Conservation (phyloP, 2,329 filamentous ascomycete species). For the Exophiala phaeomuriformis region DNA sequence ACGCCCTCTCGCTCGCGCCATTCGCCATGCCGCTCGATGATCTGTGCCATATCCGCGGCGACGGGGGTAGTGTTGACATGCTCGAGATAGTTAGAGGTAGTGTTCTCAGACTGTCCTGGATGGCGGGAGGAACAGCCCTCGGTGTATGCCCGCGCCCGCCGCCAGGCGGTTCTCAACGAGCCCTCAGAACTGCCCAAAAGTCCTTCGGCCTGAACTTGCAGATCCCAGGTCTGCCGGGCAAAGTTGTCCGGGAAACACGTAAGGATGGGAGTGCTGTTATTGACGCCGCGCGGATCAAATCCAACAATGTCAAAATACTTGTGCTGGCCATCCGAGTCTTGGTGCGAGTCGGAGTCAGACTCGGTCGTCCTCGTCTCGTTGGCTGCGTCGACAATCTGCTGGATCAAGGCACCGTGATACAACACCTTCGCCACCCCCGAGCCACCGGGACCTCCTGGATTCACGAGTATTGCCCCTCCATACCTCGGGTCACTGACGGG, state of each 20-base stretch:
- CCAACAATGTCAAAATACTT: conserved; percentile 38
- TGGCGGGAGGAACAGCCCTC: conserved; percentile 7
- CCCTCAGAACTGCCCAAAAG: conserved; percentile 9
- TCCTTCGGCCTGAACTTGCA: conserved; percentile 12
- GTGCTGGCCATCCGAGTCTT: conserved; percentile 17
- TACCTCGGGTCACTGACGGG: conserved; percentile 35
- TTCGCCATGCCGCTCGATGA: conserved; percentile 31
- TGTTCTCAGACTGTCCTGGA: neutral
- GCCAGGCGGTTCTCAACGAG: conserved; percentile 9
- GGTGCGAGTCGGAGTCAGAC: neutral
- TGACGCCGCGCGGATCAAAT: conserved; percentile 38
- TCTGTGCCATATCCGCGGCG: conserved; percentile 32
- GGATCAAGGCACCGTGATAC: conserved; percentile 9
- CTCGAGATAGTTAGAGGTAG: conserved; percentile 19
- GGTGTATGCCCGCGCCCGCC: conserved; percentile 8
- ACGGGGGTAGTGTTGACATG: conserved; percentile 31
- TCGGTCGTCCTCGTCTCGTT: neutral
- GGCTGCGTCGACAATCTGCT: conserved; percentile 27
- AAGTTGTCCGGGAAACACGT: conserved; percentile 25
- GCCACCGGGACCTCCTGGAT: conserved; percentile 38
- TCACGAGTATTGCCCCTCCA: conserved; percentile 42
- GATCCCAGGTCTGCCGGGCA: conserved; percentile 11
- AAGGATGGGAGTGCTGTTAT: conserved; percentile 28
- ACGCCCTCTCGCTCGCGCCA: conserved; percentile 36
- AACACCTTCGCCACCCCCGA: conserved; percentile 32